Evolutionary conservation across 257 asterid genomes (phyloP).

Genomic region (Lantana camara): DNA sequence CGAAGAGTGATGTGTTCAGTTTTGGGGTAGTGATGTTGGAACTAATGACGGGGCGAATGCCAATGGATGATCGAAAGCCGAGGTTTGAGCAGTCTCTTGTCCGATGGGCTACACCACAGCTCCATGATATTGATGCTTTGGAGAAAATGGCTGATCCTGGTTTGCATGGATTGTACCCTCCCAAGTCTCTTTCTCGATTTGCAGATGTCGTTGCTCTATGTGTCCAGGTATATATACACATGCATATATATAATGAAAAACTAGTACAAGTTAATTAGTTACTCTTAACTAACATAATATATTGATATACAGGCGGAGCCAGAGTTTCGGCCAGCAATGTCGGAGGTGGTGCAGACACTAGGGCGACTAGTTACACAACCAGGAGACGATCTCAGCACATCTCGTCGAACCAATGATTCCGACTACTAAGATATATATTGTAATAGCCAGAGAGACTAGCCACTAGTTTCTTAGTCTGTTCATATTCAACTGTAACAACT

Average conservation of each 20-base stretch:
- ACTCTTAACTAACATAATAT: too few relatives aligned
- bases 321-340: constrained; percentile 54
- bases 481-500: too few relatives aligned
- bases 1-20: constrained; percentile 61
- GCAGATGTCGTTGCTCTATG: constrained; percentile 56
- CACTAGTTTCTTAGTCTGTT: too few relatives aligned
- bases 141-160: constrained; percentile 62
- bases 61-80: constrained; percentile 43
- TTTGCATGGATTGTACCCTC: constrained; percentile 54
- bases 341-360: constrained; percentile 55
- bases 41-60: constrained; percentile 57
- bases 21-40: constrained; percentile 72
- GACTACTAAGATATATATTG: not conserved
- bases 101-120: constrained; percentile 64
- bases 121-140: constrained; percentile 61
- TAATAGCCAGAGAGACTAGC: too few relatives aligned
- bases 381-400: not conserved
- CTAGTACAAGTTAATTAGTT: too few relatives aligned
- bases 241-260: too few relatives aligned
- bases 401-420: not conserved
- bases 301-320: constrained; percentile 36
- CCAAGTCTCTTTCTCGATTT: constrained; percentile 57
- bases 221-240: constrained; percentile 39
- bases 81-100: constrained; percentile 52
- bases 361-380: constrained; percentile 33